phyloP scores from a whole-genome alignment of 1,139 yeast genomes.

The Pichiaceae sp. region DNA sequence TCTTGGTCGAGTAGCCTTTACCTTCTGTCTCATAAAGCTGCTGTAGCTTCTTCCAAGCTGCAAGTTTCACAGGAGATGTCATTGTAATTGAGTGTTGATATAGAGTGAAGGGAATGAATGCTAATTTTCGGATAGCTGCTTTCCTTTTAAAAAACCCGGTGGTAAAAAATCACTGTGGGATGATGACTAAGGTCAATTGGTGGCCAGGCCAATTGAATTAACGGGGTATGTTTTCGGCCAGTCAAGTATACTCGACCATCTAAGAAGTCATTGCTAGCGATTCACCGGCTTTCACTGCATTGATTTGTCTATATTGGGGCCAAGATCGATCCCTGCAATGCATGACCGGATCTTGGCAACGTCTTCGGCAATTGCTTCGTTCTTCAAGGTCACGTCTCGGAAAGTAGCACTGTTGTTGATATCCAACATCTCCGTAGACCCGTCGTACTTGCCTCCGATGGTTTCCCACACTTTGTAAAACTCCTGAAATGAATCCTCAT shows the following conservation, averaged over 20 bases:
- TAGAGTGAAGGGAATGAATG: neutral
- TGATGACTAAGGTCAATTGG: too few species aligned
- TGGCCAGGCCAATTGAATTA: too few species aligned
- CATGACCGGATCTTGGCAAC: constrained; percentile 32
- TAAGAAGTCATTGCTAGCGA: too few species aligned
- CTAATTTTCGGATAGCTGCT: neutral
- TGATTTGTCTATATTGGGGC: too few species aligned
- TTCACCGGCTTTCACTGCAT: too few species aligned
- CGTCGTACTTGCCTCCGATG: constrained; percentile 9
- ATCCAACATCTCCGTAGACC: constrained; percentile 14
- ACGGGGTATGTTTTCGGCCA: too few species aligned
- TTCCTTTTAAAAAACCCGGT: neutral
- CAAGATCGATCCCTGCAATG: constrained; percentile 19
- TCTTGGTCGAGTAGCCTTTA: constrained; percentile 61
- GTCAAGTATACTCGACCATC: too few species aligned
- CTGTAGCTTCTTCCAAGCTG: constrained; percentile 81
- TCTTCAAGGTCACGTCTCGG: constrained; percentile 29
- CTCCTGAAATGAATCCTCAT: constrained; percentile 20
- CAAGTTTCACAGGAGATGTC: constrained; percentile 52
- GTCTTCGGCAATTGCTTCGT: constrained; percentile 31
- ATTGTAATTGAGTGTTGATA: constrained; percentile 7
- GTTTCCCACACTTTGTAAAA: constrained; percentile 22
- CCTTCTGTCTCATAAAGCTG: constrained; percentile 59
- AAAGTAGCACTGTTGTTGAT: constrained; percentile 38
- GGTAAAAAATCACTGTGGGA: too few species aligned